Evolutionary conservation across 2,329 filamentous ascomycete species (phyloP).

Genomic region (Pyrenochaeta sp.): DNA sequence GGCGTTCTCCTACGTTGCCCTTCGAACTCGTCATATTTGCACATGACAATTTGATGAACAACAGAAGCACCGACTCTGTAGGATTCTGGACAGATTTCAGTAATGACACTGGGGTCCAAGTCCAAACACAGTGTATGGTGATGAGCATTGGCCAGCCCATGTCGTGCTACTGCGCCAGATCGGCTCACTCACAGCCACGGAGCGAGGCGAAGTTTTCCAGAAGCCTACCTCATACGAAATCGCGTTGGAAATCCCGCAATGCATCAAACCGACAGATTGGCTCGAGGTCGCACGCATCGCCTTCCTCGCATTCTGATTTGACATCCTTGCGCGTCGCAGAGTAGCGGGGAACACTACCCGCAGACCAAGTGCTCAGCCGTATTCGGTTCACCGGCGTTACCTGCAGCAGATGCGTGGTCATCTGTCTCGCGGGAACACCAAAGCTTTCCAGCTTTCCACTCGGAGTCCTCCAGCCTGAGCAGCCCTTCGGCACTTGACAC

Average conservation of each 20-base stretch:
- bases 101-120: too few relatives aligned
- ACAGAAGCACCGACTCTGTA: too few relatives aligned
- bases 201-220: constrained; percentile 24
- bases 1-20: constrained; percentile 1
- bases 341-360: constrained; percentile 13
- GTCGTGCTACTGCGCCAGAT: constrained; percentile 10
- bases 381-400: constrained; percentile 18
- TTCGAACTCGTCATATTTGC: constrained; percentile 4
- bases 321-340: constrained; percentile 3
- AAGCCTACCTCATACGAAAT: constrained; percentile 15
- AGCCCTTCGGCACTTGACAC: constrained; percentile 22
- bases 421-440: constrained; percentile 18
- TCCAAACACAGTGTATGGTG: too few relatives aligned
- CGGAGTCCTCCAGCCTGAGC: constrained; percentile 7
- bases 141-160: background rate
- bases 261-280: constrained; percentile 14
- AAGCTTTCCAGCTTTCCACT: constrained; percentile 14
- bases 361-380: constrained; percentile 13
- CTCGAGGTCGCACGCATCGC: constrained; percentile 12
- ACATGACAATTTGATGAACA: too few relatives aligned
- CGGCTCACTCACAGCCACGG: constrained; percentile 22
- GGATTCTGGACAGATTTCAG: too few relatives aligned
- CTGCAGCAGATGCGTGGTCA: constrained; percentile 23
- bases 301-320: constrained; percentile 20
- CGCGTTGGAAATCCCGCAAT: constrained; percentile 15